Conservation (phyloP, 202 grass and related monocot species). For the Alloteropsis angusta region DNA sequence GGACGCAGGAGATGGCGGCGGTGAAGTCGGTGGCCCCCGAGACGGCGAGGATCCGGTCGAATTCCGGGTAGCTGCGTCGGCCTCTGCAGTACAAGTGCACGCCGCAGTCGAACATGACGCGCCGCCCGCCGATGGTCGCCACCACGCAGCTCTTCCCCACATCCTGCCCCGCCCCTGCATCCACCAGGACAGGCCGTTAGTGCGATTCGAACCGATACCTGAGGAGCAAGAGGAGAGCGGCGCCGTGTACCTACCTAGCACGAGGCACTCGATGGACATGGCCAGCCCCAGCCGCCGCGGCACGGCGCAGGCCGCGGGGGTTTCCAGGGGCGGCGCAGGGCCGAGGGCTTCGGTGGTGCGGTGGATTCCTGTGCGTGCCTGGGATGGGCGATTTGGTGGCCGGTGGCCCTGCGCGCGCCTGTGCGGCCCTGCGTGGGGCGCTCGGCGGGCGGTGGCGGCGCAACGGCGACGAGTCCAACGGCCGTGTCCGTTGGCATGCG, state of each 20-base stretch:
- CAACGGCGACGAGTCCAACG: no score
- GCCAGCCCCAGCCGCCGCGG: not conserved
- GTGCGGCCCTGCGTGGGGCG: no score
- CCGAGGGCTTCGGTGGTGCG: not conserved
- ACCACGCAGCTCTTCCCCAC: constrained; percentile 95
- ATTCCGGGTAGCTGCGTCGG: constrained; percentile 58
- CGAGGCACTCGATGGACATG: not conserved
- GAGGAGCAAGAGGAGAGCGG: no score
- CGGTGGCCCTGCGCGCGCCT: no score
- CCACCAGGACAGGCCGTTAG: not conserved
- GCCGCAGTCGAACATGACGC: constrained; percentile 90
- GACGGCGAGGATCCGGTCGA: constrained; percentile 35
- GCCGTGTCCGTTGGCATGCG: no score
- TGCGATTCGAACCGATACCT: not conserved
- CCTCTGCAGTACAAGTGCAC: constrained; percentile 90
- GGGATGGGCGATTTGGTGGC: no score
- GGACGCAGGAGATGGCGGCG: constrained; percentile 57
- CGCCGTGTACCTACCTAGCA: not conserved
- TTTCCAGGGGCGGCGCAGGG: not conserved
- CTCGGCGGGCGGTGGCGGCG: no score
- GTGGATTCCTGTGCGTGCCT: no score
- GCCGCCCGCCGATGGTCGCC: constrained; percentile 61
- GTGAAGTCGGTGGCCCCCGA: constrained; percentile 30
- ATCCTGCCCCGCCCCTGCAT: constrained; percentile 77
- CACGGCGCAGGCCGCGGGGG: not conserved